Evolutionary conservation across 257 asterid species (phyloP).

Genomic region (Capsicum rhomboideum): DNA sequence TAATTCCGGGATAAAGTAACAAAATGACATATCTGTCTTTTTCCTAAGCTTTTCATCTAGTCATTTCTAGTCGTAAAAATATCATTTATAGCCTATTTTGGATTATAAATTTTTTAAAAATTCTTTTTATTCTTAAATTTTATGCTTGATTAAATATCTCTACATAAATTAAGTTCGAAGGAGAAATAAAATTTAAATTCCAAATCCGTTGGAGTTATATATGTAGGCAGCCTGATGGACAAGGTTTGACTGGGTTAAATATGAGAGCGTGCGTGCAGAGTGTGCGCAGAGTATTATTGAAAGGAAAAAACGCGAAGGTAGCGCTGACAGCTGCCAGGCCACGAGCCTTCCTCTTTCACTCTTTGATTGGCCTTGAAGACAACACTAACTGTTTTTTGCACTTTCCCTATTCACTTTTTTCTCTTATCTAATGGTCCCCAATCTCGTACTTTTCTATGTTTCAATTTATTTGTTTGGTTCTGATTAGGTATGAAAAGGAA

Average conservation of each 20-base stretch:
- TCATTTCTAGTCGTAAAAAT: too few species aligned
- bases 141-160: too few species aligned
- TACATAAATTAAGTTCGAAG: too few species aligned
- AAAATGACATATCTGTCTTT: too few species aligned
- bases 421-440: not conserved
- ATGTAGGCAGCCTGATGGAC: not conserved
- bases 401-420: not conserved
- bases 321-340: slow-evolving; percentile 26
- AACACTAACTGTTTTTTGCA: not conserved
- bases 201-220: too few species aligned
- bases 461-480: not conserved
- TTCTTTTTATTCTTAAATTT: too few species aligned
- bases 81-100: too few species aligned
- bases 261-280: not conserved
- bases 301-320: slow-evolving; percentile 18
- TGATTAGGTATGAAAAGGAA: too few species aligned
- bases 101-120: too few species aligned
- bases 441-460: not conserved
- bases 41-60: too few species aligned
- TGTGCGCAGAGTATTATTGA: not conserved
- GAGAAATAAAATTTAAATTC: too few species aligned
- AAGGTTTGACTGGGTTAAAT: not conserved
- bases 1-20: too few species aligned
- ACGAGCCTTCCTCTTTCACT: not conserved
- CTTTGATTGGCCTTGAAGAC: not conserved